Base-by-base conservation (phyloP, 1,284 basidiomycete species). In the Ganoderma sinense region DNA sequence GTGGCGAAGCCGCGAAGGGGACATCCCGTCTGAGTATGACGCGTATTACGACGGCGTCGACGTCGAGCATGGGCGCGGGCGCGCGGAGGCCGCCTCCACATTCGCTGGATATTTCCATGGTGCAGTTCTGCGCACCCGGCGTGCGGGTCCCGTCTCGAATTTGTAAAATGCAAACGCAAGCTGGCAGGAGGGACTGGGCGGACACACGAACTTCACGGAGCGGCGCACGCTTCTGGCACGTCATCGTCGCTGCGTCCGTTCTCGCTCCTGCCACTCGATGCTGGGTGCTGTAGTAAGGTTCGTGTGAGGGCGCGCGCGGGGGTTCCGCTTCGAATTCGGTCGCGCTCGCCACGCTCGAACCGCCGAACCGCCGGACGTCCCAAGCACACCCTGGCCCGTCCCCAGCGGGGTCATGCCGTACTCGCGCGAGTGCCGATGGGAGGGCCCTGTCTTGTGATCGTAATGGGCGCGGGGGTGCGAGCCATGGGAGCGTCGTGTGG, bases 1-100 rank as follows among this genome's bases (percentile, higher is more conserved):
- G 33, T 39, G 31, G 33, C 20, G 56, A 33, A 33, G 33, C 33
- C 33, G 33, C 56, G 33, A 33, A 39, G 31, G 31, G 31, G 56
- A 59, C 33, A 23, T 48, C 45, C 45, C 45, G 45, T 36, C 36
- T 36, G 36, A 36, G 36, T 36, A 36, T n/a, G 45, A 20, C 45
- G 45, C 20, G 31, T 33, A 7, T 58, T 10, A 11, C 26, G 60
- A 48, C 55, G 60, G 64, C 55, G 55, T 51, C 43, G 68, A 26
- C 56, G 60, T 55, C 26, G 56, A 39, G 59, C 65, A 66, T 40
- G 45, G 65, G 60, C 59, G 48, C 60, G 65, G 65, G 60, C 65
- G 48, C 39, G 65, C 65, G 65, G 65, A 26, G 65, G 40, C 31
- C 31, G 43, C 29, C 60, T 45, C 29, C 29, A 51, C 4, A 51